Conservation (phyloP, 805 yeast species). For the Kazachstania africana region DNA sequence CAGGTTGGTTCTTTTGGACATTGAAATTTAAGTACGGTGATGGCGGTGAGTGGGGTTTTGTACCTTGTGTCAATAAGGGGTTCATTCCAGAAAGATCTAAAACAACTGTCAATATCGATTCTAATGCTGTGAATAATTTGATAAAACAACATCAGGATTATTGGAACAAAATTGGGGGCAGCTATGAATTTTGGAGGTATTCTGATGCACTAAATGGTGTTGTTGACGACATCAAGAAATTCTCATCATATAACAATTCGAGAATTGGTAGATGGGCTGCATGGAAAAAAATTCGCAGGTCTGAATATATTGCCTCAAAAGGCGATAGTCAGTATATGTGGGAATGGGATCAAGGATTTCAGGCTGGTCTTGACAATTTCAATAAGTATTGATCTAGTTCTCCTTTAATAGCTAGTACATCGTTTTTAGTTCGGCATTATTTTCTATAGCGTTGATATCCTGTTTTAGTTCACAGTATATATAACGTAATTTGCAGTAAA, state of each 20-base stretch:
- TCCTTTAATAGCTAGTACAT: too few relatives aligned
- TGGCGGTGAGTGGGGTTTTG: constrained; percentile 96
- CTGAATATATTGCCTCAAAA: constrained; percentile 45
- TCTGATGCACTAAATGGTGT: constrained; percentile 68
- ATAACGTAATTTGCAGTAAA: too few relatives aligned
- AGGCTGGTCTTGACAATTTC: constrained; percentile 38
- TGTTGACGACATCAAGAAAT: constrained; percentile 61
- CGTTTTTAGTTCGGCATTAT: too few relatives aligned
- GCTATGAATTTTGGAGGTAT: constrained; percentile 72
- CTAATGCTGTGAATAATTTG: constrained; percentile 21
- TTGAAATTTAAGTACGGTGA: constrained; percentile 75
- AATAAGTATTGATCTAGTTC: constrained; percentile 6
- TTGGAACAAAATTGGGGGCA: constrained; percentile 52
- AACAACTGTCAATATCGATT: constrained; percentile 22
- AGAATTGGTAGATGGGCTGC: constrained; percentile 62
- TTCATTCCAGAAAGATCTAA: constrained; percentile 31
- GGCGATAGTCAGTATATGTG: constrained; percentile 54
- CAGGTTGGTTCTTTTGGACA: constrained; percentile 87
- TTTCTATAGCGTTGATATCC: too few relatives aligned
- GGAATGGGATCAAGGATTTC: constrained; percentile 88
- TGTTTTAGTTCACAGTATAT: too few relatives aligned
- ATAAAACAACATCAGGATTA: constrained; percentile 41
- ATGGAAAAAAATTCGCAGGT: constrained; percentile 52
- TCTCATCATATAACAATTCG: constrained; percentile 59
- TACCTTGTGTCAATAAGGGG: constrained; percentile 59